Evolutionary conservation across 345 rosid genomes (phyloP), one percentile per base, ranked within the genome.

Genomic region (Cardamine chenopodiifolia): DNA sequence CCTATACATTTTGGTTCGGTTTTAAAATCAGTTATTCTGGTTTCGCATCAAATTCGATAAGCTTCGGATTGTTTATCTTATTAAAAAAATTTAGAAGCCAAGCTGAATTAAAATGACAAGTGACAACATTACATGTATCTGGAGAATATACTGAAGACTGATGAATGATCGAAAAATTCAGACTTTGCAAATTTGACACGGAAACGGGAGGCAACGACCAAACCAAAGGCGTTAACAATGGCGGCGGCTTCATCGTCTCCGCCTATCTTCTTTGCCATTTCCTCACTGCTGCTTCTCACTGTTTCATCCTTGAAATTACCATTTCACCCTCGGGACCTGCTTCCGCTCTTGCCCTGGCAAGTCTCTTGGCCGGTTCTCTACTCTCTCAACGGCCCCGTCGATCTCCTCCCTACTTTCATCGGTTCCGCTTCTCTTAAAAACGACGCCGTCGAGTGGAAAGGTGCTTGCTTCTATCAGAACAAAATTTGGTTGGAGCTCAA

Each of bases 401-500:
- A 95, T 70, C 87, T 91, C 63, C 75, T 95, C 47, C 99, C 99
- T 3, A 63, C 88, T 47, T 95, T 87, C 68, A 97, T 95, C 14
- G 99, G 97, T 50, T 66, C 96, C 32, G 97, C 90, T 17, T 75
- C 92, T 13, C 42, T 91, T 44, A 12, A n/a, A 20, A 88, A 85
- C 67, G 75, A 40, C 66, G 59, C 77, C 42, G 82, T 82, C 0
- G 74, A 77, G 58, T 94, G 98, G 98, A 94, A 92, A 68, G 97
- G 99, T 37, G 95, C 99, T 11, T 95, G 99, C 81, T 95, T 95
- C 54, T 87, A 84, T 64, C 22, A 90, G 52, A 90, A 85, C 81
- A 71, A 48, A 13, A 97, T 97, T 34, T 87, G 96, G 99, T 81
- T 95, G 76, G 97, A 95, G 89, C 87, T 95, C 74, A 88, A 91